Percentiles rank a stretch among this genome's conserved stretches.
Evolutionary conservation across 192 early-diverging fungal genomes (phyloP).

Genomic region (Backusella parvicylindrica): DNA sequence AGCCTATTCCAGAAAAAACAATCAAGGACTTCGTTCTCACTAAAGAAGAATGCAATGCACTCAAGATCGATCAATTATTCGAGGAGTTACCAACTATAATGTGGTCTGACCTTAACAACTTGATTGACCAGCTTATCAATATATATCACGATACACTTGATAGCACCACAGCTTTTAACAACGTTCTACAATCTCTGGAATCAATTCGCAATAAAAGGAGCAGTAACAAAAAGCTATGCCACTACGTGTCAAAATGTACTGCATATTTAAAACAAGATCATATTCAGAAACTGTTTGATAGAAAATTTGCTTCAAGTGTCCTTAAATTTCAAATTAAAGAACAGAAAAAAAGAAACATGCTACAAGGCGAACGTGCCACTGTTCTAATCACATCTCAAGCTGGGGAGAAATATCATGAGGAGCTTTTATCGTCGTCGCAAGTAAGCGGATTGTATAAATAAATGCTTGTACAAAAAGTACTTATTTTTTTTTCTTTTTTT

Average conservation of each 20-base stretch:
- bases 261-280: background rate
- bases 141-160: background rate
- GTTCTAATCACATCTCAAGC: background rate
- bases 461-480: background rate
- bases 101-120: background rate
- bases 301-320: background rate
- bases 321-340: background rate
- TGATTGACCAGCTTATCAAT: background rate
- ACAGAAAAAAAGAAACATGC: background rate
- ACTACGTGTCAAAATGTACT: background rate
- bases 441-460: background rate
- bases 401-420: background rate
- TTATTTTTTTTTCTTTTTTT: background rate
- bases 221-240: background rate
- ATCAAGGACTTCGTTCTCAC: background rate
- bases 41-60: background rate
- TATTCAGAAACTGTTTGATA: background rate
- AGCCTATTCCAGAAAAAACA: background rate
- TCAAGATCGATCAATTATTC: background rate
- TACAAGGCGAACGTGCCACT: background rate
- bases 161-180: background rate
- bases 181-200: background rate
- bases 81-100: background rate
- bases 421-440: background rate
- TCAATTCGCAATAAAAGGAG: background rate